A percentile compares a stretch with the other conserved stretches of the same genome.
phyloP scores from a whole-genome alignment of 1,284 basidiomycete genomes.

The Mycena sp. region DNA sequence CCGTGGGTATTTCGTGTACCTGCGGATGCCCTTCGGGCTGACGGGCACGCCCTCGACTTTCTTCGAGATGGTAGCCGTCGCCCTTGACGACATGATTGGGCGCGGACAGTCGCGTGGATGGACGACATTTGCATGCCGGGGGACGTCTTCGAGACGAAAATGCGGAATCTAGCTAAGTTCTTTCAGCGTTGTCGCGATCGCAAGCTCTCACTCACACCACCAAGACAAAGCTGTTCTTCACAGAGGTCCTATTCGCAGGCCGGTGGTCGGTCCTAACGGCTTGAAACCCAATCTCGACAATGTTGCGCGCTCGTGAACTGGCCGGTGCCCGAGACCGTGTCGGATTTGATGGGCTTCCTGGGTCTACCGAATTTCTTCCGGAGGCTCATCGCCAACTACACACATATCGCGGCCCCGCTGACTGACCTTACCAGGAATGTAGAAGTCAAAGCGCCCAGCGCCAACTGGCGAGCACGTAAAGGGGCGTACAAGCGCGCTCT shows the following conservation, averaged over 20 bases:
- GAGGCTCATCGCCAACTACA: slow-evolving; percentile 40
- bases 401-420: slow-evolving; percentile 40
- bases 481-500: slow-evolving; percentile 32
- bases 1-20: slow-evolving; percentile 48
- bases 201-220: slow-evolving; percentile 41
- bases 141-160: slow-evolving; percentile 39
- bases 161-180: slow-evolving; percentile 36
- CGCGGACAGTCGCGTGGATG: slow-evolving; percentile 42
- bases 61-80: slow-evolving; percentile 42
- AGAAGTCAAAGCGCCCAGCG: slow-evolving; percentile 28
- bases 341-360: slow-evolving; percentile 39
- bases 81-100: slow-evolving; percentile 43
- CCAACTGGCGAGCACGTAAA: slow-evolving; percentile 24
- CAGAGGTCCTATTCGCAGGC: slow-evolving; percentile 45
- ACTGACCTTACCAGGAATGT: slow-evolving; percentile 35
- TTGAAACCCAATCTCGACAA: slow-evolving; percentile 45
- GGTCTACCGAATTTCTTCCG: slow-evolving; percentile 40
- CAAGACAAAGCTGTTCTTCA: slow-evolving; percentile 45
- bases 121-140: slow-evolving; percentile 43
- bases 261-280: slow-evolving; percentile 39
- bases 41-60: slow-evolving; percentile 53
- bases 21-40: slow-evolving; percentile 51
- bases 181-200: slow-evolving; percentile 35
- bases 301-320: slow-evolving; percentile 47
- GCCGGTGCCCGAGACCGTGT: slow-evolving; percentile 39